These are phyloP conservation scores for Wallacemonas sp. DNA, from an alignment of 208 protist genomes.

Conservation along the genomic window DNA sequence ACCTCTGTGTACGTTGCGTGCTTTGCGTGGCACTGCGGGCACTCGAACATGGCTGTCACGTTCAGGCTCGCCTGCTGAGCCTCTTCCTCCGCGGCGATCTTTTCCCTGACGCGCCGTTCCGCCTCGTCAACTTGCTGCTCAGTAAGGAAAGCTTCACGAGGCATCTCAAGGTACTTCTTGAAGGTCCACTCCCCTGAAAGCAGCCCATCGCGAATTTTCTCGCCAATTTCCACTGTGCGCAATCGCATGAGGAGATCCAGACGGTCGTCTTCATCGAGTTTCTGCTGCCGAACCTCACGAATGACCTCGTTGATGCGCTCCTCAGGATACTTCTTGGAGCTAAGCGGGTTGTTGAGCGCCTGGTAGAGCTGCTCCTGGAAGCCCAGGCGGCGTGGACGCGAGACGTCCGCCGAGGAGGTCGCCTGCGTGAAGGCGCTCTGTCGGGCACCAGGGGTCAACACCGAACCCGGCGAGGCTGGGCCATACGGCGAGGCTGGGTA, in stretches of 20 bases:
- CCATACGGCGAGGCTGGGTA: slow-evolving; percentile 10
- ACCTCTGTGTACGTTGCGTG: slow-evolving; percentile 92
- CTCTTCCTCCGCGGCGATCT: slow-evolving; percentile 87
- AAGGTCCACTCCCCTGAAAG: slow-evolving; percentile 88
- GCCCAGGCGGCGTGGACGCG: not conserved
- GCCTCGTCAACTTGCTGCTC: slow-evolving; percentile 89
- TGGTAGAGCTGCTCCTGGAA: slow-evolving; percentile 50
- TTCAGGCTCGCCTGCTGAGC: slow-evolving; percentile 39
- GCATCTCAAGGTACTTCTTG: slow-evolving; percentile 86
- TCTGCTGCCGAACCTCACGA: slow-evolving; percentile 33
- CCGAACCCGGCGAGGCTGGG: slow-evolving; percentile 11
- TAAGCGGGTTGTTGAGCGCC: slow-evolving; percentile 54
- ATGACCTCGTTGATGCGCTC: slow-evolving; percentile 45
- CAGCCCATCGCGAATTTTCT: slow-evolving; percentile 84
- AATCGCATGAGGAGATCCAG: slow-evolving; percentile 86
- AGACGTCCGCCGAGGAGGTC: not conserved
- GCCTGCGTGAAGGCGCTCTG: not conserved
- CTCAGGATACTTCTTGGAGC: slow-evolving; percentile 26
- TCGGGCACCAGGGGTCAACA: not conserved
- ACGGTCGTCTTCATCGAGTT: slow-evolving; percentile 81
- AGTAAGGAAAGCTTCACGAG: slow-evolving; percentile 94
- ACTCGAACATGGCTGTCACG: slow-evolving; percentile 71
- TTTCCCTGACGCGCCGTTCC: slow-evolving; percentile 73
- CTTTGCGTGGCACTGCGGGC: slow-evolving; percentile 77
- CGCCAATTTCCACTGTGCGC: slow-evolving; percentile 52